Base-by-base conservation (phyloP, 2,329 filamentous ascomycete genomes). In the Sporothrix inflata region DNA sequence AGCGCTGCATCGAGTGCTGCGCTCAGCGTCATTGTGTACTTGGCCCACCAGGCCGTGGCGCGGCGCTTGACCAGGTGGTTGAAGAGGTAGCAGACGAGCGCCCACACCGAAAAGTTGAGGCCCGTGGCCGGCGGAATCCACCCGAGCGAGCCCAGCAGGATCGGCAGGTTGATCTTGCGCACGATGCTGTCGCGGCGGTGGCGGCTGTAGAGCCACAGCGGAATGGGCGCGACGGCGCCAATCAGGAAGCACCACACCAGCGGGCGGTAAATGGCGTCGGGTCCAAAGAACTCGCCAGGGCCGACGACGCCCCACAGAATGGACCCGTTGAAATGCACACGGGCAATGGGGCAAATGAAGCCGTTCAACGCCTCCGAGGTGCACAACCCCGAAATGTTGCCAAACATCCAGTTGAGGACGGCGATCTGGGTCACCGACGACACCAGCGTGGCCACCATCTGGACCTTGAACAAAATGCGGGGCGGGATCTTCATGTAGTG, bases 281-380 rank as follows among this genome's bases (percentile, higher is more conserved):
- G 86, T 0, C 93, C 93, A 77, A 97, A 97, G 84, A 97, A 96
- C 76, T 94, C 90, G 71, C 85, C 82, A 0, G 94, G 94, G 0
- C 94, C 94, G 14, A 97, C 92, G 7, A 97, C 92, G 61, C 94
- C 94, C 94, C 94, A 97, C 3, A 97, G 87, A 71, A 97, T 94
- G 71, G 90, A 93, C 69, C 93, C 93, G 80, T 96, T 96, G 85
- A 97, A 97, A 81, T 97, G 93, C 0, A 97, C 94, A 16, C 92
- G 88, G 0, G 93, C 94, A 71, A 96, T 92, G 19, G 94, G 94
- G 76, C 94, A 97, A 19, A 92, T 94, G 82, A 97, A 97, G 12
- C 93, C 92, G 77, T 94, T 94, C 79, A 94, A 87, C n/a, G 93
- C 93, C 65, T 91, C 82, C 0, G 91, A 84, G 0, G 92, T 95